A percentile compares a stretch with the other conserved stretches of the same genome.
Conservation (phyloP, 169 alveolate species). For the Plasmodium billcollinsi region DNA sequence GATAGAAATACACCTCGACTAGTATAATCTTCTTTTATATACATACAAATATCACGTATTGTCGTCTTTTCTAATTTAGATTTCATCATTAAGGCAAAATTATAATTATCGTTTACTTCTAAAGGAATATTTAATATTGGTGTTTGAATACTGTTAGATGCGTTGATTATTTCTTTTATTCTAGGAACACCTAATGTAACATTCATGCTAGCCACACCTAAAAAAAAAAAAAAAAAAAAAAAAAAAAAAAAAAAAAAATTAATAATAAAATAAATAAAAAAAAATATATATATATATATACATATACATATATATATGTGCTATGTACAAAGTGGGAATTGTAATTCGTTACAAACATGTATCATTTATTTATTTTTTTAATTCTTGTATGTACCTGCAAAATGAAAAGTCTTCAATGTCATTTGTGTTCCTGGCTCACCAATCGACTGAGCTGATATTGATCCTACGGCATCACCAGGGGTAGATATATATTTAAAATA, state of each 20-base stretch:
- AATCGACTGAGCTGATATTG: conserved; percentile 98
- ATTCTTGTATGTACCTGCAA: conserved; percentile 87
- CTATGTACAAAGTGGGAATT: too few species aligned
- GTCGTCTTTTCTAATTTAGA: conserved; percentile 92
- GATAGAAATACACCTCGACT: conserved; percentile 92
- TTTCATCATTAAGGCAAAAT: conserved; percentile 92
- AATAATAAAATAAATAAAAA: background rate
- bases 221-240: conserved; percentile 12
- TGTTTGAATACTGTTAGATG: conserved; percentile 95
- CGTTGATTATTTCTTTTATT: conserved; percentile 98
- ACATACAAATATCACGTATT: conserved; percentile 87
- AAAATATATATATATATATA: background rate
- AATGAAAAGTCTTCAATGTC: conserved; percentile 99
- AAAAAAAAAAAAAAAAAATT: background rate
- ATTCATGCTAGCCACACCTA: conserved; percentile 98
- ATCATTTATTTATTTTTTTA: background rate
- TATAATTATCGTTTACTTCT: conserved; percentile 78
- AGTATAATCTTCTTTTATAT: conserved; percentile 94
- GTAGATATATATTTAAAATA: conserved; percentile 92
- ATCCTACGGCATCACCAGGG: conserved; percentile 99
- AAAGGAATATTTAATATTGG: conserved; percentile 96
- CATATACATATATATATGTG: too few species aligned
- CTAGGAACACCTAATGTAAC: conserved; percentile 99
- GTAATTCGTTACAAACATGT: too few species aligned
- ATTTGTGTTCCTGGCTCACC: conserved; percentile 99